These are phyloP conservation scores for Entomortierella chlamydospora DNA, from an alignment of 192 early-diverging fungal species.

Conservation along the genomic window DNA sequence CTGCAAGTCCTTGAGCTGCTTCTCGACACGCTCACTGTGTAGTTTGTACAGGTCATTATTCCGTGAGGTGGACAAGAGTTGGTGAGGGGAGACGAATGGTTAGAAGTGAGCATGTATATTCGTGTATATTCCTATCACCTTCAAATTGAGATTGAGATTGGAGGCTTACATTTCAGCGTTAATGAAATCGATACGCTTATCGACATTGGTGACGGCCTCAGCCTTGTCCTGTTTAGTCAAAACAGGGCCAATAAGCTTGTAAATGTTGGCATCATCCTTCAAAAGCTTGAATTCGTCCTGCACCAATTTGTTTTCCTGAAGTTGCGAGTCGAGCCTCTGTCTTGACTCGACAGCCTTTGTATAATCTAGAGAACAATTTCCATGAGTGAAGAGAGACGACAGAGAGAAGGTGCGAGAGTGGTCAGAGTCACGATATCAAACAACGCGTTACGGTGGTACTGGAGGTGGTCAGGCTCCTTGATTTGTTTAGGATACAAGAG, in stretches of 20 bases:
- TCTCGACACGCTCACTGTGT: constrained; percentile 86
- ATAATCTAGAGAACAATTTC: constrained; percentile 67
- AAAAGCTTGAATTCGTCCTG: constrained; percentile 91
- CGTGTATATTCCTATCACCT: no score
- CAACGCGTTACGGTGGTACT: neutral
- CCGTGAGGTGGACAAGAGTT: neutral
- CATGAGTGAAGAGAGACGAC: neutral
- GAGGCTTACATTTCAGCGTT: constrained; percentile 81
- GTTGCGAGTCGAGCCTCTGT: constrained; percentile 92
- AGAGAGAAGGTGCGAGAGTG: no score
- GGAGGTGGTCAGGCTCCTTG: no score
- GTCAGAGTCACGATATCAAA: no score
- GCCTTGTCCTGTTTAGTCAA: constrained; percentile 91
- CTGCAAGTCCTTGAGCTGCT: constrained; percentile 81
- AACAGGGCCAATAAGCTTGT: constrained; percentile 97
- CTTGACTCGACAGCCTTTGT: constrained; percentile 77
- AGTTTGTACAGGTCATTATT: no score
- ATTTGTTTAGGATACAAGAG: no score
- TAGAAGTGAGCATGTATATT: no score
- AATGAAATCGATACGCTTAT: constrained; percentile 96
- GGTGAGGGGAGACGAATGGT: no score
- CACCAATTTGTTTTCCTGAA: constrained; percentile 95
- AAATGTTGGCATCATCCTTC: constrained; percentile 85
- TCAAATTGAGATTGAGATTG: neutral
- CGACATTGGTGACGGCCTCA: constrained; percentile 90